Conservation (phyloP, 768 basidiomycete species). For the Lanmaoa pseudosensibilis region DNA sequence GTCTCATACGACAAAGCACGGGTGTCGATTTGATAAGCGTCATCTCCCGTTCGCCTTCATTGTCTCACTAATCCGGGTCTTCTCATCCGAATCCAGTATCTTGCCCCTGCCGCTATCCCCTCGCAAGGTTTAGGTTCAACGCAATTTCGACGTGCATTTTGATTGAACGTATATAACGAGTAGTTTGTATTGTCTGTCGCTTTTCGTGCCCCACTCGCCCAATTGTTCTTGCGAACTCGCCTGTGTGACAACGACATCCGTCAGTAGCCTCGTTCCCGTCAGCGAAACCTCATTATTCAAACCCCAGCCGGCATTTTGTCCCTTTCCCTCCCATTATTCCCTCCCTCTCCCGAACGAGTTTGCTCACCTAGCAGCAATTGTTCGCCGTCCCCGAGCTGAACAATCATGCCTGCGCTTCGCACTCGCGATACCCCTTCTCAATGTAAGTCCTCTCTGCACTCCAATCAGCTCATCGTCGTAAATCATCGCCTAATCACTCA, state of each 20-base stretch:
- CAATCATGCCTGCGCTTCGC: constrained; percentile 77
- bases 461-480: constrained; percentile 1
- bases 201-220: constrained; percentile 60
- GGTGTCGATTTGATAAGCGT: constrained; percentile 34
- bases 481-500: constrained; percentile 17
- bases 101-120: constrained; percentile 21
- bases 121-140: constrained; percentile 33
- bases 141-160: constrained; percentile 36
- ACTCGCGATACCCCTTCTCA: constrained; percentile 70
- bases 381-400: constrained; percentile 28
- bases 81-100: constrained; percentile 20
- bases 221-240: constrained; percentile 57
- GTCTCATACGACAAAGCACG: constrained; percentile 33
- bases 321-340: constrained; percentile 32
- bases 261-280: constrained; percentile 42
- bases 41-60: constrained; percentile 30
- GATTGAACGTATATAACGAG: constrained; percentile 52
- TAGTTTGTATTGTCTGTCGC: constrained; percentile 54
- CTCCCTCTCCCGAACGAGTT: constrained; percentile 35
- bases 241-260: constrained; percentile 52
- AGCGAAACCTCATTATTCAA: constrained; percentile 45
- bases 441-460: constrained; percentile 33
- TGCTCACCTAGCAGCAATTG: constrained; percentile 36
- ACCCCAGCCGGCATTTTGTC: constrained; percentile 20
- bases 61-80: constrained; percentile 34